Evolutionary conservation across 2,329 filamentous ascomycete genomes (phyloP), one percentile per base, ranked within the genome.

Genomic region (Pochonia chlamydosporia): DNA sequence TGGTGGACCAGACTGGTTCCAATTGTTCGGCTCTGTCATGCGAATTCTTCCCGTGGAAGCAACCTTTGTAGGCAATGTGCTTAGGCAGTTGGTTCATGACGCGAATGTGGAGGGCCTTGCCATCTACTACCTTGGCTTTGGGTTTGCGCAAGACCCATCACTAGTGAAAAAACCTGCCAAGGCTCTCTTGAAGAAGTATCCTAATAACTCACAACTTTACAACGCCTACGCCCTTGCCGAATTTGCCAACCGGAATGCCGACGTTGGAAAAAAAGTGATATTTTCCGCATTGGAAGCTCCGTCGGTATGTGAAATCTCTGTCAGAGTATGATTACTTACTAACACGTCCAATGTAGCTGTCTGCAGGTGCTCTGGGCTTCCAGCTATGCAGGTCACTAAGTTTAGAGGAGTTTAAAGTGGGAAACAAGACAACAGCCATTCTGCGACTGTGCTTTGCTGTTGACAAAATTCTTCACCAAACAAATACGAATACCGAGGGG

Each of bases 161-260:
- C 71, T 67, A 2, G 79, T 82, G 23, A 84, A 79, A 54, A 95
- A 89, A 59, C 71, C 76, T 6, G 87, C 89, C 0, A 95, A 89
- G 57, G 66, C 67, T 6, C 69, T 95, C 0, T 65, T 96, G n/a
- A 92, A 87, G 59, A 74, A 74, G 41, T 78, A 80, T 47, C 72
- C 82, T 0, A 72, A 79, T 1, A 85, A 81, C 55, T 62, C 87
- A 3, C 70, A 73, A 13, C 70, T 96, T 1, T 96, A 95, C 65
- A 86, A 89, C 54, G 81, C 83, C 0, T 95, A 92, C 59, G 88
- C 85, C 0, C 66, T 89, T 13, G 79, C 89, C 3, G 88, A 95
- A 63, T 74, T 68, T 54, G 69, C 71, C 1, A 75, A 75, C 25
- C 79, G 74, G 0, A 83, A 85, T 21, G 54, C 60, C 2, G 72